phyloP scores from a whole-genome alignment of 495 filamentous ascomycete genomes.

The Darksidea phi region DNA sequence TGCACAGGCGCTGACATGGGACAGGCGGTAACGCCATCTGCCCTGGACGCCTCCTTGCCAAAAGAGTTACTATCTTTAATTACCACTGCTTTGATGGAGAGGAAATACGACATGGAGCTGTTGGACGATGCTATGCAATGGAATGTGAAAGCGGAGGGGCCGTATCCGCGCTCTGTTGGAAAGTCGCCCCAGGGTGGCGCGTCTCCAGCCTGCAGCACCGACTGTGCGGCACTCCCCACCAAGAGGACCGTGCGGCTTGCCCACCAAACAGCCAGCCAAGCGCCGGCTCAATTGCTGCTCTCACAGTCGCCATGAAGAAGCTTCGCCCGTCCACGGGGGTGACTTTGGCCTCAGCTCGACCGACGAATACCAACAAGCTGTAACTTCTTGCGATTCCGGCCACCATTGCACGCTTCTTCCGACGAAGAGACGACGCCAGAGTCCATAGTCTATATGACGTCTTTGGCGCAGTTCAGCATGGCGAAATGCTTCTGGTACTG shows the following conservation, averaged over 20 bases:
- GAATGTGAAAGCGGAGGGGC: no score
- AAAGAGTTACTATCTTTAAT: constrained; percentile 4
- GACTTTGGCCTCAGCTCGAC: constrained; percentile 4
- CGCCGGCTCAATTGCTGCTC: no score
- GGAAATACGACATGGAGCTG: constrained; percentile 8
- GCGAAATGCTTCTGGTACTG: constrained; percentile 51
- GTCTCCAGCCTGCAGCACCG: no score
- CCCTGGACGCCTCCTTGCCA: constrained; percentile 17
- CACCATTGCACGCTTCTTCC: background rate
- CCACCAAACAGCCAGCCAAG: no score
- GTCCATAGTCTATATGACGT: constrained; percentile 7
- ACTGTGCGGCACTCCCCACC: no score
- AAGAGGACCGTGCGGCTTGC: no score
- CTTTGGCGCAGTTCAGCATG: constrained; percentile 20
- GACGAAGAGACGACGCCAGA: no score
- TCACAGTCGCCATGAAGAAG: no score
- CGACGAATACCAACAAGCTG: background rate
- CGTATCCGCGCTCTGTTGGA: no score
- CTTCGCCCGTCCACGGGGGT: no score
- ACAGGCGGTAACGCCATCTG: constrained; percentile 14
- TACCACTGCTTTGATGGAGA: constrained; percentile 5
- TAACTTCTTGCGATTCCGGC: background rate
- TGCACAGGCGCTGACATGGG: background rate
- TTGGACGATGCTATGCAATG: constrained; percentile 1
- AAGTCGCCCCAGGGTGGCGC: no score